Percentiles rank a stretch among this genome's conserved stretches.
phyloP scores from a whole-genome alignment of 768 basidiomycete species.

The Xerocomellus chrysenteron region DNA sequence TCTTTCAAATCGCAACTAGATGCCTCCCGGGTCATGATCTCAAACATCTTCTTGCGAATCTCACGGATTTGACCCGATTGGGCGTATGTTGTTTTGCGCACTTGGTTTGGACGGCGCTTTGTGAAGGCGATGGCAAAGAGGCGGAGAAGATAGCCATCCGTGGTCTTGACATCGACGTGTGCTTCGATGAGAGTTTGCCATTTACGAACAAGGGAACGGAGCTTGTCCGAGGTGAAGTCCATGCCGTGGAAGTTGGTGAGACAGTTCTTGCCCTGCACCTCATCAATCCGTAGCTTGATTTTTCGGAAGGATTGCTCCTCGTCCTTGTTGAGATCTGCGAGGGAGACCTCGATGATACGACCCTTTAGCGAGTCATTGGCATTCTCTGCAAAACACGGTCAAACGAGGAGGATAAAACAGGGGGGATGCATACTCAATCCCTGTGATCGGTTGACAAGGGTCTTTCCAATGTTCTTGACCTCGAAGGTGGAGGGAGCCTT shows the following conservation, averaged over 20 bases:
- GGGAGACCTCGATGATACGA: slow-evolving; percentile 92
- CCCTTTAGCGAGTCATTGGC: slow-evolving; percentile 98
- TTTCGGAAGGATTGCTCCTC: slow-evolving; percentile 99
- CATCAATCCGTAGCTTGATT: slow-evolving; percentile 97
- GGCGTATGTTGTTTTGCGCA: slow-evolving; percentile 99
- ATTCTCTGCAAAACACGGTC: slow-evolving; percentile 63
- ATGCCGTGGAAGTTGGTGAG: slow-evolving; percentile 99
- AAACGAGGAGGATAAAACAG: not conserved
- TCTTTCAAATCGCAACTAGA: slow-evolving; percentile 96
- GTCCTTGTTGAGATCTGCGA: slow-evolving; percentile 98
- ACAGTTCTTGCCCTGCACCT: slow-evolving; percentile 98
- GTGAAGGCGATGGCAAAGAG: slow-evolving; percentile 99
- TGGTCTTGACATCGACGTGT: slow-evolving; percentile 97
- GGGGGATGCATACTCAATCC: slow-evolving; percentile 82
- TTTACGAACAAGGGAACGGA: slow-evolving; percentile 98
- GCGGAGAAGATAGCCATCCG: slow-evolving; percentile 98
- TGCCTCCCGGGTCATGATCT: slow-evolving; percentile 96
- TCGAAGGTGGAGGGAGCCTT: slow-evolving; percentile 99
- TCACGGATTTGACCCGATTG: slow-evolving; percentile 93
- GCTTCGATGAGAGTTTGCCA: slow-evolving; percentile 99
- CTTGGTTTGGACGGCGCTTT: slow-evolving; percentile 93
- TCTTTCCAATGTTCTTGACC: slow-evolving; percentile 95
- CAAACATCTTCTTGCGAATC: slow-evolving; percentile 99
- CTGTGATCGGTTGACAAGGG: slow-evolving; percentile 95
- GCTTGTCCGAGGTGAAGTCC: slow-evolving; percentile 99